Evolutionary conservation across 164 flowering plant genomes (phyloP), one percentile per base, ranked within the genome.

Genomic region (Euptelea pleiosperma): DNA sequence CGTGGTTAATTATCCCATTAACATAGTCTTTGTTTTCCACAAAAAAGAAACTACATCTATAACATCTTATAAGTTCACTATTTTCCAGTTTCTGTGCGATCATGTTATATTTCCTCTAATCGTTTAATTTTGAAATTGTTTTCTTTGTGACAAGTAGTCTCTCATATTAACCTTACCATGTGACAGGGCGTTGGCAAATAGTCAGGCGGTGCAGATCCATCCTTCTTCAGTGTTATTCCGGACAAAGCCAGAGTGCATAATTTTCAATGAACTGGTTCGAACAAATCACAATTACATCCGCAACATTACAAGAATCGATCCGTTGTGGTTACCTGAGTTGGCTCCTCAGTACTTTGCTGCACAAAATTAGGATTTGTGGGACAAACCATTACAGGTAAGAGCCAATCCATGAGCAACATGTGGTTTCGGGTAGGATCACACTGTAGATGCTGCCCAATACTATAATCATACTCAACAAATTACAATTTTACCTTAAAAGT

Each of bases 281-380:
- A 90, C 99, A 22, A 83, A 71, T 69, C 62, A 81, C 6, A 82
- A 73, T 55, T 93, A 88, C 58, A 69, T 93, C 57, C 94, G 89
- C 29, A 85, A 86, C 42, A 50, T 85, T 24, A 81, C 89, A 12
- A 85, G 79, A 74, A 82, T 90, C 16, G 97, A 90, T 63, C 79
- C 75, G 30, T 57, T 81, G 70, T 93, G 99, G 99, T 69, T 93
- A 62, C 68, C 83, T 47, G 99, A 93, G 74, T 70, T 91, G 64
- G 97, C 95, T 63, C 94, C 96, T 57, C 89, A 88, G 25, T 86
- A 50, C 66, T 86, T 78, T 62, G 70, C 79, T 10, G 12, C 69
- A 63, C 73, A 68, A 43, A 59, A 49, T 22, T 82, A 67, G 60
- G 53, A 28, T 55, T 61, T 55, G 30, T 51, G 49, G 28, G 10